Evolutionary conservation across 495 filamentous ascomycete genomes (phyloP).

Genomic region (Filosporella fistucella): DNA sequence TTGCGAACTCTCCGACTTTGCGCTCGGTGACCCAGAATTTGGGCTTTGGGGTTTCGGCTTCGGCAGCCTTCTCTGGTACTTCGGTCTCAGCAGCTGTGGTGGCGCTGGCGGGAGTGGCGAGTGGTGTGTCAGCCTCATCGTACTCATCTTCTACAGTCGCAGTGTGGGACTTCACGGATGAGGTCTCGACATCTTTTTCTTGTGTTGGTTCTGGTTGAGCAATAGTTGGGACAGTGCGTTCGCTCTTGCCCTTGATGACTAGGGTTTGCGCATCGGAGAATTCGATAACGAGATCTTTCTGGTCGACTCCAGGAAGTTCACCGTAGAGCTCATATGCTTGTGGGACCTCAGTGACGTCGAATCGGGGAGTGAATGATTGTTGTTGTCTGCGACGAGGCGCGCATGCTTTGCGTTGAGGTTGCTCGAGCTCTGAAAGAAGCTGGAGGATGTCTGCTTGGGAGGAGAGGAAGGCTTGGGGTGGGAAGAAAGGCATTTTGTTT

Average conservation of each 20-base stretch:
- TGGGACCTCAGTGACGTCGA: slow-evolving; percentile 72
- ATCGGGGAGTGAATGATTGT: slow-evolving; percentile 62
- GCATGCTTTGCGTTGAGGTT: slow-evolving; percentile 33
- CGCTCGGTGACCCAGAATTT: slow-evolving; percentile 83
- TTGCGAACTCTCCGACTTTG: slow-evolving; percentile 70
- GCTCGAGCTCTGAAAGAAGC: slow-evolving; percentile 73
- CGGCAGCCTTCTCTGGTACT: slow-evolving; percentile 21
- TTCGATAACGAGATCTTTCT: slow-evolving; percentile 74
- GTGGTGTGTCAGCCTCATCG: slow-evolving; percentile 19
- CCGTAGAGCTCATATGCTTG: slow-evolving; percentile 76
- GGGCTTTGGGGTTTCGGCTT: slow-evolving; percentile 33
- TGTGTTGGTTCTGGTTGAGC: slow-evolving; percentile 21
- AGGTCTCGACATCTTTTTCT: slow-evolving; percentile 29
- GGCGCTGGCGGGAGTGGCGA: slow-evolving; percentile 18
- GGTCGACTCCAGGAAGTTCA: slow-evolving; percentile 80
- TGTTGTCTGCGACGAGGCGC: slow-evolving; percentile 19
- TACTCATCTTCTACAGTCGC: slow-evolving; percentile 60
- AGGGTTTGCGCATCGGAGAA: slow-evolving; percentile 79
- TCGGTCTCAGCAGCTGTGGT: slow-evolving; percentile 24
- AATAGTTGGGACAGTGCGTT: slow-evolving; percentile 46
- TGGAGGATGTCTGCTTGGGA: slow-evolving; percentile 65
- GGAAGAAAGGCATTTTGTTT: slow-evolving; percentile 63
- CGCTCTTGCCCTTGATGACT: slow-evolving; percentile 63
- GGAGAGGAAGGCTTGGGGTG: slow-evolving; percentile 29
- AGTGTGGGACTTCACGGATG: slow-evolving; percentile 39